Percentiles rank a stretch among this genome's conserved stretches.
Evolutionary conservation across 75 land plant genomes (phyloP).

Genomic region (Larix kaempferi): DNA sequence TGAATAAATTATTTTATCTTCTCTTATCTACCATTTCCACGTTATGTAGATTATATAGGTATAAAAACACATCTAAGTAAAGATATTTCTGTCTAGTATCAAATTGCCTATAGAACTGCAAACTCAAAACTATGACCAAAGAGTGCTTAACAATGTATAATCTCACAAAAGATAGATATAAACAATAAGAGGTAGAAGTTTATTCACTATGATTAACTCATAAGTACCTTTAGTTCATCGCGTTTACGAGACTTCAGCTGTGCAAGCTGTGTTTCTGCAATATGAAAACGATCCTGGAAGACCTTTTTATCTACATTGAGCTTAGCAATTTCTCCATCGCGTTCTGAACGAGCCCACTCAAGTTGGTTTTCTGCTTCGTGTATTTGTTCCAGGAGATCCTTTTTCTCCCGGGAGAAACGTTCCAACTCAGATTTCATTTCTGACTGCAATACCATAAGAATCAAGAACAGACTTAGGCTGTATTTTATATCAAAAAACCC

Average conservation of each 20-base stretch:
- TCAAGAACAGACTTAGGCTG: not conserved
- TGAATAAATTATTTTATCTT: too few relatives aligned
- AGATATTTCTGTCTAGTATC: too few relatives aligned
- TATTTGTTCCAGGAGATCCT: conserved; percentile 73
- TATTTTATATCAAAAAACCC: conserved; percentile 7
- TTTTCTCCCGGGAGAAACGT: conserved; percentile 75
- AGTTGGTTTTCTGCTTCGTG: conserved; percentile 86
- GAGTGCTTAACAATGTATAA: too few relatives aligned
- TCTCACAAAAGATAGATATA: not conserved
- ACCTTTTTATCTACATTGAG: conserved; percentile 63
- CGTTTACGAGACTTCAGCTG: conserved; percentile 92
- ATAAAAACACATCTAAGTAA: too few relatives aligned
- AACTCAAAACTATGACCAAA: too few relatives aligned
- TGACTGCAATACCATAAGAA: conserved; percentile 36
- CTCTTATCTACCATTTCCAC: too few relatives aligned
- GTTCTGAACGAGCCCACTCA: conserved; percentile 92
- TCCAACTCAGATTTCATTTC: conserved; percentile 81
- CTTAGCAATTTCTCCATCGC: conserved; percentile 76
- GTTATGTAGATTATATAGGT: too few relatives aligned
- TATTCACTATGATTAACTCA: not conserved
- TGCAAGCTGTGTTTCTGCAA: conserved; percentile 78
- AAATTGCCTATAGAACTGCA: too few relatives aligned
- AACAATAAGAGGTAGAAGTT: not conserved
- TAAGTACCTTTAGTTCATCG: conserved; percentile 89
- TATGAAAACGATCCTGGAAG: conserved; percentile 84